Evolutionary conservation across 1,139 yeast species (phyloP).

Genomic region (Yamadazyma jaroonii): DNA sequence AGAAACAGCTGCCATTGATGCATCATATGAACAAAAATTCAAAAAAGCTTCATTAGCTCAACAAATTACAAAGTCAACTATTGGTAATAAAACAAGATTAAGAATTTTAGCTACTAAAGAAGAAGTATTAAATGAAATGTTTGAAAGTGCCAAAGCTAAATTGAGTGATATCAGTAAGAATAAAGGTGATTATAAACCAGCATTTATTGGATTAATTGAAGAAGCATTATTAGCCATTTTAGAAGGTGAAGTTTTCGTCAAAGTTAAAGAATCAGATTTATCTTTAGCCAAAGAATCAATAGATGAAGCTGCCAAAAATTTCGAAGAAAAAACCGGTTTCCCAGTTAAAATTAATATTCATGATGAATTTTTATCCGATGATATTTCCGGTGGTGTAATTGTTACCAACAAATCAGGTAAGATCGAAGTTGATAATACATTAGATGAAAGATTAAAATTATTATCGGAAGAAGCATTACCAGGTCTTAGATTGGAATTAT

Average conservation of each 20-base stretch:
- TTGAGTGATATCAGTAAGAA: slow-evolving; percentile 52
- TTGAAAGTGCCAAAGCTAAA: slow-evolving; percentile 63
- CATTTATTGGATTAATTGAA: slow-evolving; percentile 74
- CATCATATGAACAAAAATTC: slow-evolving; percentile 73
- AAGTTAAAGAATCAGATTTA: slow-evolving; percentile 69
- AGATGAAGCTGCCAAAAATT: slow-evolving; percentile 60
- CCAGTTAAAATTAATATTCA: slow-evolving; percentile 52
- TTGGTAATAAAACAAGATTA: slow-evolving; percentile 92
- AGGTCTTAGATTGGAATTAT: slow-evolving; percentile 84
- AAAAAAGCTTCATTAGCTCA: slow-evolving; percentile 91
- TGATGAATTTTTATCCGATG: slow-evolving; percentile 57
- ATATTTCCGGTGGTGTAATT: slow-evolving; percentile 82
- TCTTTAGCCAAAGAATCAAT: slow-evolving; percentile 61
- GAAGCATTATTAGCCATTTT: slow-evolving; percentile 78
- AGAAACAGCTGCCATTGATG: slow-evolving; percentile 87
- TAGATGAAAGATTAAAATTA: slow-evolving; percentile 87
- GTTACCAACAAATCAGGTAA: slow-evolving; percentile 70
- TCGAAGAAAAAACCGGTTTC: slow-evolving; percentile 55
- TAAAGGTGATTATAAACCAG: slow-evolving; percentile 58
- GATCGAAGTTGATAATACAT: slow-evolving; percentile 87
- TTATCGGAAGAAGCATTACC: slow-evolving; percentile 87
- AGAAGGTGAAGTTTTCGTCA: slow-evolving; percentile 64
- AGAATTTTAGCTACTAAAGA: slow-evolving; percentile 87
- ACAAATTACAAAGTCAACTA: slow-evolving; percentile 93
- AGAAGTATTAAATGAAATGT: slow-evolving; percentile 70